phyloP scores from a whole-genome alignment of 192 early-diverging fungal genomes.

The Dispira simplex region DNA sequence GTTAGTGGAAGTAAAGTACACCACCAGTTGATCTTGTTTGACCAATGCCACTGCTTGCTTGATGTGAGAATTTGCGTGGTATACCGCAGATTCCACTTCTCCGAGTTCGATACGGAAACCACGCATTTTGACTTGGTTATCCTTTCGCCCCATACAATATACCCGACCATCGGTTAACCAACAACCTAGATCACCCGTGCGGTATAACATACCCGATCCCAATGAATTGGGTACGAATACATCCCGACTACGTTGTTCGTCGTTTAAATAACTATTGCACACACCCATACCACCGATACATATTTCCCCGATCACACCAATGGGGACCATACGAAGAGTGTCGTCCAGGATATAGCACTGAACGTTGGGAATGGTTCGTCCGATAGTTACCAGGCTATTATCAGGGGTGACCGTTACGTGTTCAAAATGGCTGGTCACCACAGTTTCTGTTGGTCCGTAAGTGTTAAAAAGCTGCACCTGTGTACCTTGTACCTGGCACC shows the following conservation, averaged over 20 bases:
- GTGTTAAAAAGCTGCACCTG: not conserved
- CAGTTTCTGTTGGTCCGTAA: not conserved
- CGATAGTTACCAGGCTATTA: not conserved
- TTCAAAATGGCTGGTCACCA: not conserved
- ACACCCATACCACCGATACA: constrained; percentile 12
- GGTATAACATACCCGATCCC: constrained; percentile 14
- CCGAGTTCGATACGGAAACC: too few relatives aligned
- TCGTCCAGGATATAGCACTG: constrained; percentile 1
- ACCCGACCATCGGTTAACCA: constrained; percentile 20
- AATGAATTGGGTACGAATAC: constrained; percentile 24
- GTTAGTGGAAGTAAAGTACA: too few relatives aligned
- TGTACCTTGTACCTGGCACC: not conserved
- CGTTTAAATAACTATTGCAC: constrained; percentile 19
- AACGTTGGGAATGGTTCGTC: not conserved
- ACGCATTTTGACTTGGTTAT: constrained; percentile 21
- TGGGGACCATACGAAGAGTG: not conserved
- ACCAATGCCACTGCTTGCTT: too few relatives aligned
- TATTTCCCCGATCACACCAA: not conserved
- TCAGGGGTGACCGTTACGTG: not conserved
- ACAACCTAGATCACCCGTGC: constrained; percentile 18
- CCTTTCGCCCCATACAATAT: constrained; percentile 17
- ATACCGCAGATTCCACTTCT: too few relatives aligned
- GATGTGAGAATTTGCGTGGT: too few relatives aligned
- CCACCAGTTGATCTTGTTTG: too few relatives aligned
- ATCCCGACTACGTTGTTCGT: constrained; percentile 16